Conservation (phyloP, 2,329 filamentous ascomycete species). For the Berkeleyomyces rouxiae region DNA sequence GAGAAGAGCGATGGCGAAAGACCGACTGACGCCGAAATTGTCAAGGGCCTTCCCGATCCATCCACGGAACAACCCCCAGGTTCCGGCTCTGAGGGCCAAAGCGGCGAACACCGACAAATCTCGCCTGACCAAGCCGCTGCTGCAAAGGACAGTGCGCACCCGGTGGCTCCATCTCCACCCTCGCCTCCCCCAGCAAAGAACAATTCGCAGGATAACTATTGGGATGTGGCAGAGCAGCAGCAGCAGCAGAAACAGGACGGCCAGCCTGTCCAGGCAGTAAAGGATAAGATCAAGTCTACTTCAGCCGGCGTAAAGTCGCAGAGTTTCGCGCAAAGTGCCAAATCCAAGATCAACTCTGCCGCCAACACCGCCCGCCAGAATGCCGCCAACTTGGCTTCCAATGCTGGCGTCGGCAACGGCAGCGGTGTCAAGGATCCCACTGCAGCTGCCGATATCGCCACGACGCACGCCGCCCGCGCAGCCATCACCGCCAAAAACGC, state of each 20-base stretch:
- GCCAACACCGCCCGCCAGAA: background rate
- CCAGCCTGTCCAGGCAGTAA: background rate
- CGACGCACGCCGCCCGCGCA: slow-evolving; percentile 31
- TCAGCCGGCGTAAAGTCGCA: background rate
- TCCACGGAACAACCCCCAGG: background rate
- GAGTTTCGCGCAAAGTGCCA: background rate
- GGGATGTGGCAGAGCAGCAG: background rate
- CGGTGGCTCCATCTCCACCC: background rate
- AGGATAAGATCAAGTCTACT: background rate
- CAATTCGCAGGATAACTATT: background rate
- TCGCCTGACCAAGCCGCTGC: background rate
- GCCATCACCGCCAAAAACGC: slow-evolving; percentile 41
- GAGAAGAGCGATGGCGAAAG: background rate
- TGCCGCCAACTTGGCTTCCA: background rate
- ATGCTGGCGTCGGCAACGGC: background rate
- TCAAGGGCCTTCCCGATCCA: background rate
- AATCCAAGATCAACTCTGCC: background rate
- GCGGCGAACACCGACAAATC: background rate
- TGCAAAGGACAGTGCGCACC: background rate
- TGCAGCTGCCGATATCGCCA: slow-evolving; percentile 18
- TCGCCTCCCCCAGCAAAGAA: background rate
- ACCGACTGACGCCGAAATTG: background rate
- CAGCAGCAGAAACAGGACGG: background rate
- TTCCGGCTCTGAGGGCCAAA: background rate
- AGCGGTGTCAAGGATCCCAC: background rate